phyloP scores from a whole-genome alignment of 192 early-diverging fungal genomes.

The Pecoramyces ruminantium region DNA sequence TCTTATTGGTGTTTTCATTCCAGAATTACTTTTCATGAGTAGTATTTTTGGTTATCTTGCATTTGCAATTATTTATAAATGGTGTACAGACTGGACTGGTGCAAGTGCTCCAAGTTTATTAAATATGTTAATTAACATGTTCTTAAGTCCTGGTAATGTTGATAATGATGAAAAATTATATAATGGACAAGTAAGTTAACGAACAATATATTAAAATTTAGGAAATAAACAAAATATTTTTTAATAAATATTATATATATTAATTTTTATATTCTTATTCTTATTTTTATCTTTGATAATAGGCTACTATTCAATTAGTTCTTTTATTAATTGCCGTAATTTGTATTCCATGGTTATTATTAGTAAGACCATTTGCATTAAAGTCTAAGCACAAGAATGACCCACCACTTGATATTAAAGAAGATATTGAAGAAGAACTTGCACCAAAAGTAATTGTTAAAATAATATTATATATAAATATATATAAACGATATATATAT shows the following conservation, averaged over 20 bases:
- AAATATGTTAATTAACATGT: constrained; percentile 99
- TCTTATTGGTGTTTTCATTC: constrained; percentile 75
- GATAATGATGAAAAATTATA: constrained; percentile 52
- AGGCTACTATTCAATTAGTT: constrained; percentile 43
- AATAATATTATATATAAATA: too few relatives aligned
- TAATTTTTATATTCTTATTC: too few relatives aligned
- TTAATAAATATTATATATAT: too few relatives aligned
- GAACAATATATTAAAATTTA: too few relatives aligned
- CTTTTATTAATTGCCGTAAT: constrained; percentile 67
- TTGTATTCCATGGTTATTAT: constrained; percentile 97
- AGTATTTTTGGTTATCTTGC: constrained; percentile 91
- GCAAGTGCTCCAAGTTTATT: constrained; percentile 69
- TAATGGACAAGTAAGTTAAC: constrained; percentile 66
- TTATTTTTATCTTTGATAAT: too few relatives aligned
- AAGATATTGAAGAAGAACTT: background rate
- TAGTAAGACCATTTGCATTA: constrained; percentile 76
- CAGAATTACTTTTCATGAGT: constrained; percentile 85
- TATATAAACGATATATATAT: too few relatives aligned
- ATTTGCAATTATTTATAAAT: constrained; percentile 86
- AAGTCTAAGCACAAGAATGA: constrained; percentile 52
- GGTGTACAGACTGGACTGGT: constrained; percentile 79
- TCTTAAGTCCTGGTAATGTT: constrained; percentile 77
- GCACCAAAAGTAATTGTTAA: background rate
- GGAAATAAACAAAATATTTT: too few relatives aligned
- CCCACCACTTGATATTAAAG: background rate